Evolutionary conservation across 2,329 filamentous ascomycete genomes (phyloP).

Genomic region (Hansfordia pulvinata): DNA sequence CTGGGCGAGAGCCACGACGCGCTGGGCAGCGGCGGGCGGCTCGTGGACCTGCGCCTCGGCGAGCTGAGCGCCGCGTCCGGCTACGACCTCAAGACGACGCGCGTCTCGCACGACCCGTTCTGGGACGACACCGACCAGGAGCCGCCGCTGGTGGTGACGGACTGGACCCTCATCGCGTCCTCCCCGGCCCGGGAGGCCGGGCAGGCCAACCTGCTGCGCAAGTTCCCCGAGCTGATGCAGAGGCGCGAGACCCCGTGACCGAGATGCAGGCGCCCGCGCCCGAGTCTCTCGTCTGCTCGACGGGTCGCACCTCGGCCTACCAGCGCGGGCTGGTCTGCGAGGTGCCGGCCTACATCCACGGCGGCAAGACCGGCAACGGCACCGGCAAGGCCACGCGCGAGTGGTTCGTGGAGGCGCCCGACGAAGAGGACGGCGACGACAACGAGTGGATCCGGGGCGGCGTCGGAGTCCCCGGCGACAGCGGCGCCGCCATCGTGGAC

Average conservation of each 20-base stretch:
- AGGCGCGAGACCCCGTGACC: slow-evolving; percentile 18
- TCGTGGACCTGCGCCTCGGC: slow-evolving; percentile 20
- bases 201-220: slow-evolving; percentile 26
- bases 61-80: slow-evolving; percentile 25
- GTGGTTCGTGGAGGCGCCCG: slow-evolving; percentile 29
- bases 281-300: slow-evolving; percentile 21
- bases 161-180: slow-evolving; percentile 28
- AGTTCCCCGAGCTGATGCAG: slow-evolving; percentile 21
- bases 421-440: slow-evolving; percentile 21
- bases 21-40: slow-evolving; percentile 11
- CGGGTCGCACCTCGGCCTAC: slow-evolving; percentile 27
- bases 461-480: slow-evolving; percentile 29
- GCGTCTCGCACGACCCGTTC: slow-evolving; percentile 28
- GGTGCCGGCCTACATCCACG: slow-evolving; percentile 26
- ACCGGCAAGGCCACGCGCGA: slow-evolving; percentile 27
- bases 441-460: slow-evolving; percentile 30
- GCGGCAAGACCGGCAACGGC: slow-evolving; percentile 18
- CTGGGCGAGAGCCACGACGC: slow-evolving; percentile 21
- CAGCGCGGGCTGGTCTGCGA: slow-evolving; percentile 27
- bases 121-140: slow-evolving; percentile 27
- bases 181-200: too few species aligned
- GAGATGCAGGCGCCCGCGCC: slow-evolving; percentile 18
- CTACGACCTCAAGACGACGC: slow-evolving; percentile 25
- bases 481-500: slow-evolving; percentile 28
- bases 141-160: slow-evolving; percentile 25